A percentile compares a stretch with the other conserved stretches of the same genome.
These are phyloP conservation scores for Thraustotheca clavata DNA, from an alignment of 352 stramenopile genomes.

Conservation along the genomic window DNA sequence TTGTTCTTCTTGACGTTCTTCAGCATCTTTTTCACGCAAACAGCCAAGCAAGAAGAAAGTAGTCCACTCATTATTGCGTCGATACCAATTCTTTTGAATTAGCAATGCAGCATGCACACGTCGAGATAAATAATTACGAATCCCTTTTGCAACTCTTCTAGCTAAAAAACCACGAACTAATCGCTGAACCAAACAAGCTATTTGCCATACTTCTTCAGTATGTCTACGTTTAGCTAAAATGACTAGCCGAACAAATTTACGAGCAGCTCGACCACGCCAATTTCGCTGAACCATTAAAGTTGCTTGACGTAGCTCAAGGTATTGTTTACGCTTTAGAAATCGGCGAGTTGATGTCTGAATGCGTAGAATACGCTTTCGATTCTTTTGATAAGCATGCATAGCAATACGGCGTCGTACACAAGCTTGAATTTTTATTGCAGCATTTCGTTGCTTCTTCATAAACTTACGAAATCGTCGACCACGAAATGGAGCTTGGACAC, in stretches of 20 bases:
- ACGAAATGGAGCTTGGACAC: constrained; percentile 48
- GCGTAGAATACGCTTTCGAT: constrained; percentile 36
- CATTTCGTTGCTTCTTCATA: constrained; percentile 41
- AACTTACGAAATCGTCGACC: constrained; percentile 44
- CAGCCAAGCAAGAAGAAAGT: constrained; percentile 76
- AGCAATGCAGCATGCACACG: constrained; percentile 54
- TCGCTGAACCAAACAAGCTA: constrained; percentile 39
- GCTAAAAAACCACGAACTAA: constrained; percentile 48
- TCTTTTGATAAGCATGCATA: constrained; percentile 25
- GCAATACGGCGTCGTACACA: constrained; percentile 41
- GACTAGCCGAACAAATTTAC: constrained; percentile 46
- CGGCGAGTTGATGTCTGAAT: constrained; percentile 52
- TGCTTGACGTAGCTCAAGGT: constrained; percentile 34
- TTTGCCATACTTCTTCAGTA: constrained; percentile 36
- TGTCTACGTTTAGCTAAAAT: constrained; percentile 41
- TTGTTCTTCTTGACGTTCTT: constrained; percentile 43
- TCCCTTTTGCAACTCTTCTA: constrained; percentile 25
- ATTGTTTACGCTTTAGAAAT: constrained; percentile 35
- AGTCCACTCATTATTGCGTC: constrained; percentile 72
- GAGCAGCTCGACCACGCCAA: constrained; percentile 40
- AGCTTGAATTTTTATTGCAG: constrained; percentile 52
- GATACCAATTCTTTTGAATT: constrained; percentile 74
- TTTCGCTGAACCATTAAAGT: constrained; percentile 46
- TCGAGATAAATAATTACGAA: constrained; percentile 28
- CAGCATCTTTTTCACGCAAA: constrained; percentile 52